Evolutionary conservation across 2,329 filamentous ascomycete species (phyloP).

Genomic region (Sarocladiaceae sp.): DNA sequence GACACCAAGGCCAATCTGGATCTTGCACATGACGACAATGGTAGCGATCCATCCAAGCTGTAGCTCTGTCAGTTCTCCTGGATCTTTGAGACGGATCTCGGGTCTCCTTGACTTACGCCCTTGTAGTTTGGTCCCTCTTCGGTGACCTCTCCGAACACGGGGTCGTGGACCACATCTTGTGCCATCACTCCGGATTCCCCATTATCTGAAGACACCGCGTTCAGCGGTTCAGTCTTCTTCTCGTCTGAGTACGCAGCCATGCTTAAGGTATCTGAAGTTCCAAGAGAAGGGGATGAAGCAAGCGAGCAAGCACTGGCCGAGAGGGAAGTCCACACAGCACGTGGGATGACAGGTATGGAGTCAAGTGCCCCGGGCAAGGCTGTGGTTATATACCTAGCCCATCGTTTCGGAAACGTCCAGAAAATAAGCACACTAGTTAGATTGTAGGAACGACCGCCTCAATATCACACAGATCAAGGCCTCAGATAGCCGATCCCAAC

Average conservation of each 20-base stretch:
- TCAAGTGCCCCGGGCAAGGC: too few relatives aligned
- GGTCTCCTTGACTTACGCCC: too few relatives aligned
- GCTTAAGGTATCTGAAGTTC: neutral
- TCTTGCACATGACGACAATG: slow-evolving; percentile 37
- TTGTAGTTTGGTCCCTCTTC: neutral
- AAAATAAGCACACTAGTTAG: too few relatives aligned
- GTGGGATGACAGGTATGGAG: too few relatives aligned
- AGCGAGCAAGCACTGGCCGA: neutral
- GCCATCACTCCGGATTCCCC: neutral
- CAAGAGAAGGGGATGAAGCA: neutral
- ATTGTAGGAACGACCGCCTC: too few relatives aligned
- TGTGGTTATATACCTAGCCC: too few relatives aligned
- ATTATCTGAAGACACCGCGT: neutral
- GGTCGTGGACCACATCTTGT: neutral
- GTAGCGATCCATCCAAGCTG: slow-evolving; percentile 38
- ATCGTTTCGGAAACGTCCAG: too few relatives aligned
- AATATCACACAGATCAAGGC: too few relatives aligned
- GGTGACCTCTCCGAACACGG: neutral
- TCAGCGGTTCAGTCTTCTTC: neutral
- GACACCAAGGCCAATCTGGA: slow-evolving; percentile 38
- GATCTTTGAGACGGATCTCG: too few relatives aligned
- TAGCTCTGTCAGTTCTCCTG: too few relatives aligned
- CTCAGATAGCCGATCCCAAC: too few relatives aligned
- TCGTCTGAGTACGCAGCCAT: neutral
- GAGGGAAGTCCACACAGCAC: too few relatives aligned